phyloP scores from a whole-genome alignment of 345 rosid species.

The Populus nigra region DNA sequence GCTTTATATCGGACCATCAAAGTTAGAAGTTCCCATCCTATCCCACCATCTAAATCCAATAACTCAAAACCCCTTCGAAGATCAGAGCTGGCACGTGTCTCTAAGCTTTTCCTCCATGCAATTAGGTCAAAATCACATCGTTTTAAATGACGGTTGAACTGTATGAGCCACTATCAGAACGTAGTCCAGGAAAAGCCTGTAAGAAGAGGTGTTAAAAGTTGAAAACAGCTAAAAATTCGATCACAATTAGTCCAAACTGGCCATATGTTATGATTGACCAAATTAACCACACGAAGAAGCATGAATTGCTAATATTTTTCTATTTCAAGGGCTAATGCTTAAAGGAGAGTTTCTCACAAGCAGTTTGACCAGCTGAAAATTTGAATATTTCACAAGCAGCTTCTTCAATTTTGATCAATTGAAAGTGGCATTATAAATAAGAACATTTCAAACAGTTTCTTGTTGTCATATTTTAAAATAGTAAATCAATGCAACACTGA shows the following conservation, averaged over 20 bases:
- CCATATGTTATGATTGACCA: background rate
- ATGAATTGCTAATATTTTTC: background rate
- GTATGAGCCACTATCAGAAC: conserved; percentile 83
- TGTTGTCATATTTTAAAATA: background rate
- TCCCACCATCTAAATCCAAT: conserved; percentile 76
- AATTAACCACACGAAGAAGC: background rate
- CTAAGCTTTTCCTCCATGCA: conserved; percentile 76
- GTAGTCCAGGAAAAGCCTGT: conserved; percentile 80
- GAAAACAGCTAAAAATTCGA: background rate
- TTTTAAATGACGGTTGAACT: conserved; percentile 89
- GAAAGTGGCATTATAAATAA: background rate
- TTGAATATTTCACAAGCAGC: background rate
- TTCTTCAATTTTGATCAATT: background rate
- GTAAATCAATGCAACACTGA: background rate
- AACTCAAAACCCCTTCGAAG: conserved; percentile 73
- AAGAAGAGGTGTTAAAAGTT: conserved; percentile 7
- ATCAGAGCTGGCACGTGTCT: conserved; percentile 80
- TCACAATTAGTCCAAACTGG: background rate
- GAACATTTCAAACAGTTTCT: background rate
- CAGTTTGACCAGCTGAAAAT: background rate
- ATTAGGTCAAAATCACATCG: conserved; percentile 82
- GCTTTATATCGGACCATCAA: conserved; percentile 95
- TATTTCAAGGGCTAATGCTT: conserved; percentile 3
- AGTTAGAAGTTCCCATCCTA: conserved; percentile 91
- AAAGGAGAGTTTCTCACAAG: background rate